Base-by-base conservation (phyloP, 495 filamentous ascomycete species). In the Trichoderma erinaceum region DNA sequence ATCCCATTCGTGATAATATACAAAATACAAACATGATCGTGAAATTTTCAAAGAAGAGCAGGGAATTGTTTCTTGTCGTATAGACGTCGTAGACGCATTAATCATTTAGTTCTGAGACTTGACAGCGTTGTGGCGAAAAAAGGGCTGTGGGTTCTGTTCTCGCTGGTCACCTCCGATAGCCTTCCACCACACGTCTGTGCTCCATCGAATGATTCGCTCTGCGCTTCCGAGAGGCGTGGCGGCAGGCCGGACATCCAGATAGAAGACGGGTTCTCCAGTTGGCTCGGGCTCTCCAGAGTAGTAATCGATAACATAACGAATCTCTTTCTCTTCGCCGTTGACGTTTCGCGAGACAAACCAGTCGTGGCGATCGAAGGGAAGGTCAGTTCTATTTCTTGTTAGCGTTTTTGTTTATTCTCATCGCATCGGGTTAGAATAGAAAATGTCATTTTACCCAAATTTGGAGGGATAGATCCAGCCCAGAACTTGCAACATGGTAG, bases 231-330 rank as follows among this genome's bases (percentile, higher is more conserved):
- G 90, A 2, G 92, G 93, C 72, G 96, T 93, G n/a, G 97, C 72
- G 13, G 95, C 95, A 15, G 95, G 95, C 68, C 95, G 84, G n/a
- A 99, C 96, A 76, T 99, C 95, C 63, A 99, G 85, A 74, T 88
- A 98, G 80, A 99, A 99, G 8, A 98, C 93, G 2, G 95, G 93
- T 73, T 97, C 92, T 2, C 95, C 95, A 0, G 87, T 92, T 4
- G 90, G 88, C 71, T 99, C 95, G 0, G 91, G 89, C 21, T 89
- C 87, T 0, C 87, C 96, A 10, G 89, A 89, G 78, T 99, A 99
- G 77, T 98, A 99, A 74, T 99, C 95, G 73, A 99, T 99, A 65
- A 99, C 89, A 75, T 99, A 99, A 69, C 95, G 85, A 58, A 97
- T 83, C 82, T 97, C 92, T 75, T 86, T 88, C 68, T 75, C 76